Evolutionary conservation across 2,329 filamentous ascomycete genomes (phyloP).

Genomic region (Venturia asperata): DNA sequence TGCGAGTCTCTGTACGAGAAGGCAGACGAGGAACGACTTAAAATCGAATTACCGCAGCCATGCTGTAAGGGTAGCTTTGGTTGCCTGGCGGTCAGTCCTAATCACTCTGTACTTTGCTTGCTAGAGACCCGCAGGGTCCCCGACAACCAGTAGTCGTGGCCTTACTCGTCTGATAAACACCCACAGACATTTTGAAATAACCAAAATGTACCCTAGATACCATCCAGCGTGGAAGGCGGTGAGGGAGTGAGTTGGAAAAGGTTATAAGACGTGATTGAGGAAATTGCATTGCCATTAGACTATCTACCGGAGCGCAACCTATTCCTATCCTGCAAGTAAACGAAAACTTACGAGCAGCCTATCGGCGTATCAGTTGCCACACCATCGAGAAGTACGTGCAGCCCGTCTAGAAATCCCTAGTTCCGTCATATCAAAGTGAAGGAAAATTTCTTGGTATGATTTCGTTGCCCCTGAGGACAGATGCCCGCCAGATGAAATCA

Average conservation of each 20-base stretch:
- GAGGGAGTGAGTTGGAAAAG: background rate
- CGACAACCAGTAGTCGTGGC: background rate
- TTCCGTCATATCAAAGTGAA: background rate
- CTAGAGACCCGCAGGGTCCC: too few species aligned
- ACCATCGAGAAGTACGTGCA: background rate
- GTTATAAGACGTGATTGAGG: background rate
- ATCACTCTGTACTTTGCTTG: too few species aligned
- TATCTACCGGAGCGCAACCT: background rate
- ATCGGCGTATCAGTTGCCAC: background rate
- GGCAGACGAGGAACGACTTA: too few species aligned
- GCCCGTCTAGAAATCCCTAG: background rate
- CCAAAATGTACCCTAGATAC: background rate
- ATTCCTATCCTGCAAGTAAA: background rate
- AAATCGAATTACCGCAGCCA: too few species aligned
- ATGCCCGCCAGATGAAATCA: conserved; percentile 5
- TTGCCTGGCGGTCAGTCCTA: too few species aligned
- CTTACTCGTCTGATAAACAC: background rate
- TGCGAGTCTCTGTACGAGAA: too few species aligned
- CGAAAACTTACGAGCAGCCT: background rate
- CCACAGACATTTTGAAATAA: background rate
- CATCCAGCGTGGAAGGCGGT: background rate
- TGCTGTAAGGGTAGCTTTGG: too few species aligned
- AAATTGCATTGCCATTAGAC: background rate
- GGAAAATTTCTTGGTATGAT: background rate
- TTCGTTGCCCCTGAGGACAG: conserved; percentile 1